Evolutionary conservation across 805 yeast species (phyloP).

Genomic region (Scheffersomyces coipomensis): DNA sequence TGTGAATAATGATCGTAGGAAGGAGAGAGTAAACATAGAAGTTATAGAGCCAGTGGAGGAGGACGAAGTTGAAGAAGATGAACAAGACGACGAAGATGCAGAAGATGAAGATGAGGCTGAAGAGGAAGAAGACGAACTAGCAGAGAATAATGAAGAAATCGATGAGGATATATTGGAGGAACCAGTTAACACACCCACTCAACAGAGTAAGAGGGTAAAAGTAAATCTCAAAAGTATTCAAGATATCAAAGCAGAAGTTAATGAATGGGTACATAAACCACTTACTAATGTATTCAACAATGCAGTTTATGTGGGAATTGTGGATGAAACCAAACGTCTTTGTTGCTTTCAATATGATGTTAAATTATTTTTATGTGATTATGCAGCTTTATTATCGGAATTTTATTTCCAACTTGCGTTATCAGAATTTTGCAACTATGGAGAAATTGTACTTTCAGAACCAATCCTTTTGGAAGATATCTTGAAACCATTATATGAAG

Average conservation of each 20-base stretch:
- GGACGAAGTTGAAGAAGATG: background rate
- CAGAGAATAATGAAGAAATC: background rate
- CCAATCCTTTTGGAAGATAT: slow-evolving; percentile 28
- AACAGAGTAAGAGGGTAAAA: slow-evolving; percentile 20
- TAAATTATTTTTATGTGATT: slow-evolving; percentile 74
- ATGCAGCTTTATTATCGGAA: slow-evolving; percentile 63
- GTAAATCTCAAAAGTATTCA: slow-evolving; percentile 60
- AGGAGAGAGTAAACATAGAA: too few relatives aligned
- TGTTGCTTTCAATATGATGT: slow-evolving; percentile 86
- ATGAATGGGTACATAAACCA: slow-evolving; percentile 42
- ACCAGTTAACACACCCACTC: slow-evolving; percentile 1
- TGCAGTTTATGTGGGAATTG: slow-evolving; percentile 77
- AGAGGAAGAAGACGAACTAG: slow-evolving; percentile 3
- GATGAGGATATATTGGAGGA: background rate
- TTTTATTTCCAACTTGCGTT: slow-evolving; percentile 81
- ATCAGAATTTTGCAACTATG: slow-evolving; percentile 79
- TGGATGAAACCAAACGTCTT: slow-evolving; percentile 66
- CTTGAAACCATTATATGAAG: slow-evolving; percentile 34
- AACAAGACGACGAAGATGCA: slow-evolving; percentile 2
- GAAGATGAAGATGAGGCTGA: slow-evolving; percentile 4
- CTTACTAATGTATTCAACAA: slow-evolving; percentile 69
- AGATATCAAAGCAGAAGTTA: slow-evolving; percentile 53
- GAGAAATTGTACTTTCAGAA: slow-evolving; percentile 34
- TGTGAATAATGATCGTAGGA: too few relatives aligned
- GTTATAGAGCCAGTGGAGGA: background rate